Conservation (phyloP, 2,329 filamentous ascomycete genomes). For the Aspergillus novoparasiticus region DNA sequence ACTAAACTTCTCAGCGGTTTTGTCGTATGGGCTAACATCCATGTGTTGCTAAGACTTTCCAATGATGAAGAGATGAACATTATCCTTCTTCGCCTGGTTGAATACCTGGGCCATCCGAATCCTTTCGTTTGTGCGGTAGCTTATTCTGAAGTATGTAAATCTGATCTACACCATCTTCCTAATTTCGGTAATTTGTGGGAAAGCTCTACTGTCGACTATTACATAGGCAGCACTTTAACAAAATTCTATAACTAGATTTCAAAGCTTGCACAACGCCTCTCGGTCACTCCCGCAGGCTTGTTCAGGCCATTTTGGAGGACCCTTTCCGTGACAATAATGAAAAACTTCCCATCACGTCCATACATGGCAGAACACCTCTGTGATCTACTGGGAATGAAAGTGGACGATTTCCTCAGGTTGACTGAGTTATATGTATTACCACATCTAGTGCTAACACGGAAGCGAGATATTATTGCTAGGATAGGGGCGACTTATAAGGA, state of each 20-base stretch:
- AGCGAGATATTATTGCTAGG: conserved; percentile 74
- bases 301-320: conserved; percentile 88
- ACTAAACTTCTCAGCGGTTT: conserved; percentile 6
- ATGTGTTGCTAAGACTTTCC: conserved; percentile 55
- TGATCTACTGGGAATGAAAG: conserved; percentile 75
- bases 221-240: not conserved
- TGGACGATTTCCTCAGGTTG: conserved; percentile 71
- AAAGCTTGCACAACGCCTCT: conserved; percentile 68
- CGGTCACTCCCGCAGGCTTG: conserved; percentile 66
- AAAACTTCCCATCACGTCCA: conserved; percentile 78
- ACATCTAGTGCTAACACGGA: conserved; percentile 78
- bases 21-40: conserved; percentile 12
- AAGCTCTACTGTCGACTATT: not conserved
- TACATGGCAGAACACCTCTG: conserved; percentile 79
- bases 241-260: conserved; percentile 55
- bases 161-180: not conserved
- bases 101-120: conserved; percentile 84
- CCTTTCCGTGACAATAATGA: conserved; percentile 78
- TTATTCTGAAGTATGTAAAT: conserved; percentile 69
- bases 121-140: conserved; percentile 77
- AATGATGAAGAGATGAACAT: conserved; percentile 84
- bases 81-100: conserved; percentile 77
- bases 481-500: conserved; percentile 71
- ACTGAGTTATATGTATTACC: conserved; percentile 84
- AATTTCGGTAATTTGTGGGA: not conserved